These are phyloP conservation scores for Endocalyx cinctus DNA, from an alignment of 2,329 filamentous ascomycete genomes.

Conservation along the genomic window DNA sequence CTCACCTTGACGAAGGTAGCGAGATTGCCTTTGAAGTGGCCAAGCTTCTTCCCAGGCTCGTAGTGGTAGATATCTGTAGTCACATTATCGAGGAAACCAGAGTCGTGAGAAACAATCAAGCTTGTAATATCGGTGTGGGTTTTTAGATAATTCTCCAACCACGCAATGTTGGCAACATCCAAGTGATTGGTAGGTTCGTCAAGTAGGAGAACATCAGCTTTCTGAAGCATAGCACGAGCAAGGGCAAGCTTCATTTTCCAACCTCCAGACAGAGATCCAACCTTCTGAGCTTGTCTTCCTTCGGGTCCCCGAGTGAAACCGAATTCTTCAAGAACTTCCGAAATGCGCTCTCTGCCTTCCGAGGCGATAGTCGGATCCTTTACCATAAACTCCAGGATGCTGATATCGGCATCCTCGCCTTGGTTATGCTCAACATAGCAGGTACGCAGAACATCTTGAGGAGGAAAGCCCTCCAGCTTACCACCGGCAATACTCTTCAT, in stretches of 20 bases:
- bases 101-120: conserved; percentile 98
- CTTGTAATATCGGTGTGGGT: conserved; percentile 94
- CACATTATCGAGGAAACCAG: conserved; percentile 91
- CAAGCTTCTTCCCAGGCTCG: conserved; percentile 90
- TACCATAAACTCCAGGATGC: conserved; percentile 85
- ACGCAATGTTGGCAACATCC: conserved; percentile 92
- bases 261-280: conserved; percentile 92
- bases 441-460: conserved; percentile 85
- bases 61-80: conserved; percentile 99
- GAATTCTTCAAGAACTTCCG: conserved; percentile 79
- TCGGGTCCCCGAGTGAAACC: conserved; percentile 89
- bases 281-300: conserved; percentile 81
- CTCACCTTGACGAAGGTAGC: conserved; percentile 80
- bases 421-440: conserved; percentile 99
- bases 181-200: conserved; percentile 99
- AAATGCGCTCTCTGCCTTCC: conserved; percentile 76
- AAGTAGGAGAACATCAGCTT: conserved; percentile 90
- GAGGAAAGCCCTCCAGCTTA: conserved; percentile 94
- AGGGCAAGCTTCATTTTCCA: conserved; percentile 99
- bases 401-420: conserved; percentile 94
- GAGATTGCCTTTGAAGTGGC: conserved; percentile 78
- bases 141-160: conserved; percentile 94
- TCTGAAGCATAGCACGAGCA: conserved; percentile 93
- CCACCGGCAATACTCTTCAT: conserved; percentile 95
- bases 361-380: conserved; percentile 84